Base-by-base conservation (phyloP, 164 flowering plant genomes). In the Sedum album region DNA sequence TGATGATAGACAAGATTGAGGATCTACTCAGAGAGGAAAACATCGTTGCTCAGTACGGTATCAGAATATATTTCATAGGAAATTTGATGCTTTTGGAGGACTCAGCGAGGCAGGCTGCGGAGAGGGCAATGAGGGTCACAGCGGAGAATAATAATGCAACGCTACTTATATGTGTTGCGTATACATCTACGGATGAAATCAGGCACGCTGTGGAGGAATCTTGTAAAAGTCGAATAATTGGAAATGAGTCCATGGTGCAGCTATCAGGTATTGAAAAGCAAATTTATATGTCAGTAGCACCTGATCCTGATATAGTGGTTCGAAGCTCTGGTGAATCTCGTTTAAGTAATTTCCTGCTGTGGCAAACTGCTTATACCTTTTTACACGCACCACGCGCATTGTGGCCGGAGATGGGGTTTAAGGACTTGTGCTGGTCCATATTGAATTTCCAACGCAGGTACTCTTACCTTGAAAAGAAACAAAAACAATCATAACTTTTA, bases 301-400 rank as follows among this genome's bases (percentile, higher is more conserved):
- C 97, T 36, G 87, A 85, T 65, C 93, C 91, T 0, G 90, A 91
- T 66, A 81, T 92, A 42, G 25, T 92, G 66, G 42, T 92, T 10
- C 78, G 94, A 23, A 86, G 82, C 55, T 86, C 96, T 0, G 93
- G 97, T 14, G 93, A 84, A 72, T 74, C 82, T 20, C 83, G 93
- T 15, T 66, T 92, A 74, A 91, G 97, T 79, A 89, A 92, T 79
- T 92, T 88, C 66, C 84, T 92, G 31, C 77, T 89, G 7, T 92
- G 97, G 97, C 96, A 92, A 74, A 79, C 82, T 62, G 46, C 77
- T 2, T 31, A 53, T 65, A 79, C 81, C 69, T 67, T 74, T 4
- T 77, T 91, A 76, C 80, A 80, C 71, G 76, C 85, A 65, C 88
- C 92, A 0, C 25, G 73, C n/a, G 88, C 71, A 6, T 80, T 89